Evolutionary conservation across 2,329 filamentous ascomycete genomes (phyloP), one percentile per base, ranked within the genome.

Genomic region (Balansia obtecta): DNA sequence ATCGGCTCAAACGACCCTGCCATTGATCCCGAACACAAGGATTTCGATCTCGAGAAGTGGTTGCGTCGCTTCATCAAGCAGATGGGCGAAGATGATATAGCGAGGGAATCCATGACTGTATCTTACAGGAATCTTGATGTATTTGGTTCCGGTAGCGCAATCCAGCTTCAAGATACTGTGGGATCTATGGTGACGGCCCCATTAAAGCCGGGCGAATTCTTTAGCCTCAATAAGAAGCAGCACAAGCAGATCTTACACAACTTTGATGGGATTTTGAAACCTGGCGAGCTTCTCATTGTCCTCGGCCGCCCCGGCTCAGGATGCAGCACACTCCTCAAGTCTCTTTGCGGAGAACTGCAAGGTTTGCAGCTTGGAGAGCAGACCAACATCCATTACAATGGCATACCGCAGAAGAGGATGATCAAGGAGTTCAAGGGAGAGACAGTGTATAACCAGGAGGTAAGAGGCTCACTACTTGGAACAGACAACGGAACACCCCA

Each of bases 401-500:
- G 82, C 18, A 75, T 76, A n/a, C 62, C 71, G 0, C 71, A 72
- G 53, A 61, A 68, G 51, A 63, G 70, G 50, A 82, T 82, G 73
- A 68, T 70, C 46, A 72, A 72, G 52, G 72, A 82, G 57, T 85
- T 83, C 59, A 75, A 79, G 52, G 81, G 80, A 40, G 82, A 81
- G 63, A 74, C 83, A 1, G 71, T 87, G 12, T 90, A 91, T 63
- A 88, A 88, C 57, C 82, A 87, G 13, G 86, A 91, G 66, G 80
- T 68, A 51, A 39, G 50, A 33, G 12, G 7, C 4, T 5, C 8
- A 13, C 15, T 27, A 13, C 50, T 1, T 46, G 1, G 15, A 20
- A 12, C 45, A 2, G 13, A 7, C n/a, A 13, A 11, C 12, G 38
- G n/a, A 8, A 27, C 18, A 33, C 4, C 48, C 20, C 30, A 15